Base-by-base conservation (phyloP, 2,329 filamentous ascomycete species). In the Juglanconis sp. region DNA sequence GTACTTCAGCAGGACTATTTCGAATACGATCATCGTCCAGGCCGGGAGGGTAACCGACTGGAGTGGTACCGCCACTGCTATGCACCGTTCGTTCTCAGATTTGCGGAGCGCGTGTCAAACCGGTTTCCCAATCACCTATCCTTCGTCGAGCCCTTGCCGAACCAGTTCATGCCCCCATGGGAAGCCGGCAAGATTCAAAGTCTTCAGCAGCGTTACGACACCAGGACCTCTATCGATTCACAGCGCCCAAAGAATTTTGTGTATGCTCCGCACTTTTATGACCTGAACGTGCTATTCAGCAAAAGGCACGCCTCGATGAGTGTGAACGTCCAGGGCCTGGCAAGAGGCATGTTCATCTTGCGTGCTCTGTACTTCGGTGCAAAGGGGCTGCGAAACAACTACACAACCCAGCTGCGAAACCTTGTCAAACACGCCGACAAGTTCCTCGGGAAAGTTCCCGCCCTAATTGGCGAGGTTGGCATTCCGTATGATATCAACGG, bases 51-150 rank as follows among this genome's bases (percentile, higher is more conserved):
- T 6, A 66, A 64, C 8, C 66, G 63, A 7, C 70, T 77, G 13
- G 75, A 77, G 57, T 77, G 76, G 71, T 77, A 77, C 63, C 70
- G 70, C 34, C 76, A 77, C 64, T 77, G 71, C 57, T 77, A 77
- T 59, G 74, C 70, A 5, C 75, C 76, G 0, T 77, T 77, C 40
- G 63, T 77, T 5, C 65, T 71, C 3, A 70, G 68, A 15, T 77
- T 77, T 55, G 68, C 71, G 0, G 66, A 71, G 7, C 71, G 73
- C 1, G 68, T 76, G 49, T 67, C 69, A 6, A 70, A 72, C 9
- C 71, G 69, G 10, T 65, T 64, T 4, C 32, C 68, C 7, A 63
- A 64, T 0, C 67, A 70, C 36, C 68, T 76, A 62, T 72, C 73
- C 24, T 76, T 77, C 50, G 66, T 77, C 6, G 75, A 77, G 47